A percentile compares a stretch with the other conserved stretches of the same genome.
Conservation (phyloP, 805 yeast genomes). For the Metschnikowia lochheadii region DNA sequence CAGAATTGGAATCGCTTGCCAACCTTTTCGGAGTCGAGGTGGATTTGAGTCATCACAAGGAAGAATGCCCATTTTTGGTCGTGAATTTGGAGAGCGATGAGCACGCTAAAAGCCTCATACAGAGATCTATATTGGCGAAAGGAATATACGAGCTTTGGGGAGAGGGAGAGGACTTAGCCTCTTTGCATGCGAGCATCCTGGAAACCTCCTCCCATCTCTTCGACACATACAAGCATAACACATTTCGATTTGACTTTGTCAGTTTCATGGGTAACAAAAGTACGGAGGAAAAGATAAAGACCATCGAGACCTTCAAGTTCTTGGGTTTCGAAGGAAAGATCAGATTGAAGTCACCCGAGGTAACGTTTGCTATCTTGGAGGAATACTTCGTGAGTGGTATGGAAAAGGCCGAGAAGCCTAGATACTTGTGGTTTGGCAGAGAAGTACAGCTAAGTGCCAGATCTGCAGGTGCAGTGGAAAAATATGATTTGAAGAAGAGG, state of each 20-base stretch:
- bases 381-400: constrained; percentile 53
- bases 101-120: constrained; percentile 59
- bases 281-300: constrained; percentile 47
- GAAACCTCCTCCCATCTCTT: constrained; percentile 28
- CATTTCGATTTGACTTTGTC: constrained; percentile 82
- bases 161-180: constrained; percentile 50
- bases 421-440: constrained; percentile 70
- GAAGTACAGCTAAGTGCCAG: constrained; percentile 62
- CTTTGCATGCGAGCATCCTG: constrained; percentile 52
- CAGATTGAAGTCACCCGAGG: constrained; percentile 70
- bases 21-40: constrained; percentile 51
- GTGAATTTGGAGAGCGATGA: constrained; percentile 64
- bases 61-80: constrained; percentile 62
- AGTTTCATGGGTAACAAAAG: constrained; percentile 66
- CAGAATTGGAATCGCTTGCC: constrained; percentile 85
- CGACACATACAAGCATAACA: constrained; percentile 36
- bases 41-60: constrained; percentile 58
- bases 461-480: constrained; percentile 61
- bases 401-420: constrained; percentile 48
- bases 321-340: constrained; percentile 75
- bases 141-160: constrained; percentile 89
- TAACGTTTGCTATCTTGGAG: constrained; percentile 68
- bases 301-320: constrained; percentile 70
- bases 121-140: constrained; percentile 64
- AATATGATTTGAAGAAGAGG: constrained; percentile 75